phyloP scores from a whole-genome alignment of 2,329 filamentous ascomycete genomes.

The Fusarium haematococcum region DNA sequence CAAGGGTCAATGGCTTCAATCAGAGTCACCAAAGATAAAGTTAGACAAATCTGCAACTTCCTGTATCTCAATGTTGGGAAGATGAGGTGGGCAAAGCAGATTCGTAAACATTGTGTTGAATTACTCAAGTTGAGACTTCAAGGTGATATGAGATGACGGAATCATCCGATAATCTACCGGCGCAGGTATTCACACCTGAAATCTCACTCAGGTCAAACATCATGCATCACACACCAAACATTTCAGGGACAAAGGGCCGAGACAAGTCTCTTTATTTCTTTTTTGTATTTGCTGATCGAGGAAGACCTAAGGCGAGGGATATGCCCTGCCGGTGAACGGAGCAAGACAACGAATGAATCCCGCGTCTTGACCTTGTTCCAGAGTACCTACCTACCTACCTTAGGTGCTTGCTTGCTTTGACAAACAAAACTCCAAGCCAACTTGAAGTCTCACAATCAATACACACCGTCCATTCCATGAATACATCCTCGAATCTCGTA shows the following conservation, averaged over 20 bases:
- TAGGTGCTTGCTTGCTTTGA: not conserved
- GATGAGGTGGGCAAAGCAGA: not conserved
- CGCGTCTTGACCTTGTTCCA: constrained; percentile 2
- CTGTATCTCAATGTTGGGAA: not conserved
- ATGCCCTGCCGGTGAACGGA: constrained; percentile 1
- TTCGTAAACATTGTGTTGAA: not conserved
- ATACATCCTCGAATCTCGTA: constrained; percentile 10
- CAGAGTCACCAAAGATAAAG: not conserved
- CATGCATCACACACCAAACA: not conserved
- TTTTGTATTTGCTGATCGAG: constrained; percentile 32
- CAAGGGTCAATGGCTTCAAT: not conserved
- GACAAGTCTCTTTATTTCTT: constrained; percentile 21
- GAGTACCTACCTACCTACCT: constrained; percentile 1
- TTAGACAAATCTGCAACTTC: no score
- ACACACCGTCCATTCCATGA: constrained; percentile 5
- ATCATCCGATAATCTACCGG: constrained; percentile 28
- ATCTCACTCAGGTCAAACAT: not conserved
- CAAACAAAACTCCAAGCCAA: not conserved
- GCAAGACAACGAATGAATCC: constrained; percentile 12
- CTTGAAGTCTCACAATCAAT: not conserved
- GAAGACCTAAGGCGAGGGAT: constrained; percentile 18
- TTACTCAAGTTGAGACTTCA: not conserved
- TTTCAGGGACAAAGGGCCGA: not conserved
- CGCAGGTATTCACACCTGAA: not conserved
- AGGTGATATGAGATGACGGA: not conserved